Evolutionary conservation across 1,139 yeast genomes (phyloP).

Genomic region (Yamadazyma sp.): DNA sequence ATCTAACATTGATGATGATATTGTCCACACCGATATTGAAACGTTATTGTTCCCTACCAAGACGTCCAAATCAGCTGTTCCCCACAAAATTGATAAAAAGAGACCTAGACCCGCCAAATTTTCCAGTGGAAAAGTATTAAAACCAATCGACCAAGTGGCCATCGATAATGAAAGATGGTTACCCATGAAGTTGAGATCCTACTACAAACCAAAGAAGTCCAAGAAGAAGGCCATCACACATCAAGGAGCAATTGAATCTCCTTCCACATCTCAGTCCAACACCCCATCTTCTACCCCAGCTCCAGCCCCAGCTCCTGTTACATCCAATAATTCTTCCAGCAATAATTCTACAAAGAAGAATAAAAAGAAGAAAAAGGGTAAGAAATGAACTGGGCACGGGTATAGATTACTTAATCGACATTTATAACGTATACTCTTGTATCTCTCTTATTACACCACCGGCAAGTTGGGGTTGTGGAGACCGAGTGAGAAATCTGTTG

Average conservation of each 20-base stretch:
- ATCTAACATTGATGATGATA: conserved; percentile 23
- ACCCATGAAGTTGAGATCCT: conserved; percentile 80
- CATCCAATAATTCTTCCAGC: conserved; percentile 9
- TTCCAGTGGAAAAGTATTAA: conserved; percentile 35
- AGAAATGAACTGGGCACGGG: conserved; percentile 19
- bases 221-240: conserved; percentile 60
- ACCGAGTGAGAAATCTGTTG: not conserved
- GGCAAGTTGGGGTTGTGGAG: too few species aligned
- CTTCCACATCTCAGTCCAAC: conserved; percentile 15
- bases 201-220: conserved; percentile 74
- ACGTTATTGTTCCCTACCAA: conserved; percentile 16
- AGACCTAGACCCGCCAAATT: conserved; percentile 32
- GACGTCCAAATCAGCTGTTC: conserved; percentile 3
- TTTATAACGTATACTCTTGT: too few species aligned
- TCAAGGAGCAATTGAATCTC: conserved; percentile 57
- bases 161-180: conserved; percentile 79
- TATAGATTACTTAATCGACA: too few species aligned
- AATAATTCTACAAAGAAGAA: conserved; percentile 26
- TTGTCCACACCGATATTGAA: conserved; percentile 28
- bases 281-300: conserved; percentile 19
- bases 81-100: conserved; percentile 24
- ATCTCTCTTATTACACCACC: too few species aligned
- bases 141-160: conserved; percentile 29
- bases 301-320: conserved; percentile 8
- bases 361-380: conserved; percentile 54